phyloP scores from a whole-genome alignment of 169 alveolate species.

The Plasmodium billcollinsi region DNA sequence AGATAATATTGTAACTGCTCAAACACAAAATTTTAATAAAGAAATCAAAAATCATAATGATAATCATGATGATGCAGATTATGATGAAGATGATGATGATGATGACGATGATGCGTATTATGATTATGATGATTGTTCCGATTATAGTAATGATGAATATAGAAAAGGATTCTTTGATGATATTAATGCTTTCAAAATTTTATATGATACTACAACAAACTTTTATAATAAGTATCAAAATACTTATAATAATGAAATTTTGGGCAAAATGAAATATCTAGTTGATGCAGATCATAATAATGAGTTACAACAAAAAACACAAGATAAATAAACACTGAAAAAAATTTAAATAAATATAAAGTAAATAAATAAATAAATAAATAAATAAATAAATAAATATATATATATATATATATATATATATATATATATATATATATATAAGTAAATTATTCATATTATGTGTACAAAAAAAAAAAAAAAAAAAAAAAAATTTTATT shows the following conservation, averaged over 20 bases:
- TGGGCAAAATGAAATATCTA: slow-evolving; percentile 45
- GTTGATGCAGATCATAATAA: slow-evolving; percentile 54
- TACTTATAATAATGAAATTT: slow-evolving; percentile 29
- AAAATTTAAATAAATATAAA: slow-evolving; percentile 6
- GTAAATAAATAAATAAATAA: background rate
- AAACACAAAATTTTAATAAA: slow-evolving; percentile 1
- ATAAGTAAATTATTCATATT: background rate
- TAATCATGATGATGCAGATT: slow-evolving; percentile 10
- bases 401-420: background rate
- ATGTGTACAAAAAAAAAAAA: slow-evolving; percentile 1
- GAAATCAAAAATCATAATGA: background rate
- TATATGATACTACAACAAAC: slow-evolving; percentile 34
- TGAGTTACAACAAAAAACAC: slow-evolving; percentile 22
- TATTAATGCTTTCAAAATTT: slow-evolving; percentile 53
- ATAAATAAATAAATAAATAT: background rate
- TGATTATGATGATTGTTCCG: slow-evolving; percentile 65
- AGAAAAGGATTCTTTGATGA: slow-evolving; percentile 71
- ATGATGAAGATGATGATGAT: slow-evolving; percentile 31
- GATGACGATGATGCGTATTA: slow-evolving; percentile 52
- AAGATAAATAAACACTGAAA: background rate
- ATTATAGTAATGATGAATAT: slow-evolving; percentile 61
- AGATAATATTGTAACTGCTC: slow-evolving; percentile 20
- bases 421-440: background rate
- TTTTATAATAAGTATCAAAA: slow-evolving; percentile 52
- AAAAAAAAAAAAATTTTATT: background rate